A percentile compares a stretch with the other conserved stretches of the same genome.
Evolutionary conservation across 768 basidiomycete genomes (phyloP).

Genomic region (Tricholoma sp.): DNA sequence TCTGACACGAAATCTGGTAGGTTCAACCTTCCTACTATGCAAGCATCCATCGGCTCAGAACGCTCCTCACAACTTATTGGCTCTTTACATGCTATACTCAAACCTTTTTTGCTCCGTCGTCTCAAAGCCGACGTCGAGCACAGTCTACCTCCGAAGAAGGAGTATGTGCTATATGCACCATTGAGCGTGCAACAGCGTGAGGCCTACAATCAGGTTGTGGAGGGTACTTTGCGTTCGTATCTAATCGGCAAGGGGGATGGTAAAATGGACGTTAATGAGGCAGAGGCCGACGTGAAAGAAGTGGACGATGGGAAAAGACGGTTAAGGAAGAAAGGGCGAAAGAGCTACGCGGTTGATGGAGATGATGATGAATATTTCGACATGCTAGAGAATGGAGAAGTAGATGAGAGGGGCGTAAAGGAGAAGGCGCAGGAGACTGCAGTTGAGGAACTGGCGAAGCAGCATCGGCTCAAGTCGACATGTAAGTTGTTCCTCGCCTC

Average conservation of each 20-base stretch:
- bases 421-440: conserved; percentile 28
- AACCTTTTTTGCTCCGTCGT: conserved; percentile 90
- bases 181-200: conserved; percentile 79
- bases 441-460: conserved; percentile 49
- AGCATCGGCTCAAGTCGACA: conserved; percentile 53
- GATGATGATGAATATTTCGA: conserved; percentile 67
- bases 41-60: conserved; percentile 48
- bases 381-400: conserved; percentile 46
- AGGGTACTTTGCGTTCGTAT: conserved; percentile 65
- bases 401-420: conserved; percentile 31
- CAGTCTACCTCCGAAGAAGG: conserved; percentile 84
- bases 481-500: conserved; percentile 33
- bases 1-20: conserved; percentile 22
- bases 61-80: conserved; percentile 66
- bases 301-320: conserved; percentile 22
- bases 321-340: conserved; percentile 28
- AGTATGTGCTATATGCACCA: conserved; percentile 92
- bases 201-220: conserved; percentile 76
- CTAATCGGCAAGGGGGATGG: conserved; percentile 35
- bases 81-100: conserved; percentile 84
- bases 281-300: conserved; percentile 10
- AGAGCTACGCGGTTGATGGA: conserved; percentile 51
- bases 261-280: conserved; percentile 12
- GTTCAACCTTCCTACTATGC: conserved; percentile 69
- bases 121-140: conserved; percentile 85